Base-by-base conservation (phyloP, 2,329 filamentous ascomycete genomes). In the Fusarium nurragi region DNA sequence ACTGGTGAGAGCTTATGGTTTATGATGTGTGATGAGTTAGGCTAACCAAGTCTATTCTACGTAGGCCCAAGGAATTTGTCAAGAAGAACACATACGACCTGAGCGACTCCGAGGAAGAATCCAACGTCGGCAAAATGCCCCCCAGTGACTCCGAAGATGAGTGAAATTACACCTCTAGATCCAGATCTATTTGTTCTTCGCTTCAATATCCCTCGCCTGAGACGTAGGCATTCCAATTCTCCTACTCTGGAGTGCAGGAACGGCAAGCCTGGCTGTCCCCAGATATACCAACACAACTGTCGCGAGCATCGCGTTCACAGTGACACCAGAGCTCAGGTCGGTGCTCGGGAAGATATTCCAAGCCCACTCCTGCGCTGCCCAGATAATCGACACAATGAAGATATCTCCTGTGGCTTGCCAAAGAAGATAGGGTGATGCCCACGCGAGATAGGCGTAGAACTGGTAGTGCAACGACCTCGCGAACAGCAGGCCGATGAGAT, bases 291-390 rank as follows among this genome's bases (percentile, higher is more conserved):
- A 82, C 7, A 80, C 79, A 2, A 94, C 87, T 16, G 90, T 91
- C 13, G 86, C 74, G 18, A 87, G 86, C 70, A 98, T 80, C 36
- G 88, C 86, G 22, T 83, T 83, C 14, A 99, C 91, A 10, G 93
- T 94, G 16, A 83, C 79, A 14, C 74, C 75, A 6, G 86, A 88
- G 73, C 85, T 88, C 44, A 73, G 58, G 26, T 78, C 73, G 6
- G 85, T 88, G 74, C 93, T 97, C n/a, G 94, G 94, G 74, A 91
- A 97, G 11, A 94, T 88, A 70, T 97, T 97, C 94, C 94, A 97
- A 13, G 91, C 92, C 89, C 90, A 94, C 77, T 97, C 94, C 77
- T 97, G 94, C 58, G 86, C 82, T 4, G 82, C 84, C 90, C 92
- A 97, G 11, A 94, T 77, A 5, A 78, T 79, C 71, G 89, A 89